These are phyloP conservation scores for Trichoderma hamatum DNA, from an alignment of 2,329 filamentous ascomycete species.

Conservation along the genomic window DNA sequence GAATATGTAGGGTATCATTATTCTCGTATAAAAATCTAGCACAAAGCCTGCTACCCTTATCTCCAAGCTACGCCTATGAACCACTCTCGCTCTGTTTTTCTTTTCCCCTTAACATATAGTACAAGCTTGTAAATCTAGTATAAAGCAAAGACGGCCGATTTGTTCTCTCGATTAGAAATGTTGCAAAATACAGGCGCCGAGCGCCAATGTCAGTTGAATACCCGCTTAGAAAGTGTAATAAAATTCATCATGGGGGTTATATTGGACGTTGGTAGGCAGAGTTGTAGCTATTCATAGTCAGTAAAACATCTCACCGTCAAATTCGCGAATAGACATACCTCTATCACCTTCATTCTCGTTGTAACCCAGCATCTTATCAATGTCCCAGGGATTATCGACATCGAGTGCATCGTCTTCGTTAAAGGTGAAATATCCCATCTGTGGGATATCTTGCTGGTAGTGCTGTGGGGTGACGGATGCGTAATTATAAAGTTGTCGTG, in stretches of 20 bases:
- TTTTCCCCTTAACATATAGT: background rate
- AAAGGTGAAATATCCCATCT: conserved; percentile 30
- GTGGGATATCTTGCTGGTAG: conserved; percentile 10
- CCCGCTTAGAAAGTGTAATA: background rate
- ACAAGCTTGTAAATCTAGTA: background rate
- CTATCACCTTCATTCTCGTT: conserved; percentile 29
- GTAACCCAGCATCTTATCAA: conserved; percentile 31
- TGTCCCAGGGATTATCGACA: conserved; percentile 33
- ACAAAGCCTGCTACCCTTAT: background rate
- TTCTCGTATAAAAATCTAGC: background rate
- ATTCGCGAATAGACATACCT: conserved; percentile 21
- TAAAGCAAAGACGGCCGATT: background rate
- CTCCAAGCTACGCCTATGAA: background rate
- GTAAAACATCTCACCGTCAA: background rate
- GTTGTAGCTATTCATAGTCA: too few species aligned
- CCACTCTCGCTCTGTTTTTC: background rate
- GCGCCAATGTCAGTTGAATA: background rate
- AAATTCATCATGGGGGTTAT: conserved; percentile 8
- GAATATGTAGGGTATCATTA: conserved; percentile 5
- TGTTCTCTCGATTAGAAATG: background rate
- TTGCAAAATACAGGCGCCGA: background rate
- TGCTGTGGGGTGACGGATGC: conserved; percentile 17
- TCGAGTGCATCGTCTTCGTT: conserved; percentile 32
- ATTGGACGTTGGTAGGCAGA: background rate
- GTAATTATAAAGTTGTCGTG: conserved; percentile 29